phyloP scores from a whole-genome alignment of 2,329 filamentous ascomycete genomes.

The Sporothrix phasma region DNA sequence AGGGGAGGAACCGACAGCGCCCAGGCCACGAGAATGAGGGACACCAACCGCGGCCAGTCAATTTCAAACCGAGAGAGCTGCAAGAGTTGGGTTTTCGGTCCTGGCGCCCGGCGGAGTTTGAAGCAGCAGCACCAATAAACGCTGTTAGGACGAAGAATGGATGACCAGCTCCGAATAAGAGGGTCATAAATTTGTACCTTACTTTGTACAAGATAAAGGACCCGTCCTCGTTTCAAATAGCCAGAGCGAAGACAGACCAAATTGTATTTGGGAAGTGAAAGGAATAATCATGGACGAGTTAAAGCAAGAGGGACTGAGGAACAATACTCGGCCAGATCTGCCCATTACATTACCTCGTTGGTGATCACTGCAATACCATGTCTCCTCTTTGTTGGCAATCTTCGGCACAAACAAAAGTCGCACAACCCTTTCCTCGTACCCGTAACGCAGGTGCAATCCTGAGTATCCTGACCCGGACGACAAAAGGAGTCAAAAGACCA shows the following conservation, averaged over 20 bases:
- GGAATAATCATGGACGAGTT: too few relatives aligned
- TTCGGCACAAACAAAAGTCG: background rate
- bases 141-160: background rate
- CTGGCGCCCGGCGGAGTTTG: background rate
- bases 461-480: background rate
- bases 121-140: background rate
- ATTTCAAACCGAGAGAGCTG: background rate
- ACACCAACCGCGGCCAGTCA: slow-evolving; percentile 5
- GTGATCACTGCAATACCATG: background rate
- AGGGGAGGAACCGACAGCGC: background rate
- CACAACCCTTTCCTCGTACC: too few relatives aligned
- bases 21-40: background rate
- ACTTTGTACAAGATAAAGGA: background rate
- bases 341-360: background rate
- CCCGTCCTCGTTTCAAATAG: background rate
- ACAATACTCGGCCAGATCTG: background rate
- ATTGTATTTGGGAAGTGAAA: background rate
- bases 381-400: background rate
- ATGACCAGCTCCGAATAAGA: background rate
- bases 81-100: background rate
- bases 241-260: background rate
- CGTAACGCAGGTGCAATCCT: too few relatives aligned
- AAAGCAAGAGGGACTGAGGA: too few relatives aligned
- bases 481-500: too few relatives aligned
- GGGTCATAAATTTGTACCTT: background rate